These are phyloP conservation scores for Allium fistulosum DNA, from an alignment of 106 monocot genomes.

Conservation along the genomic window DNA sequence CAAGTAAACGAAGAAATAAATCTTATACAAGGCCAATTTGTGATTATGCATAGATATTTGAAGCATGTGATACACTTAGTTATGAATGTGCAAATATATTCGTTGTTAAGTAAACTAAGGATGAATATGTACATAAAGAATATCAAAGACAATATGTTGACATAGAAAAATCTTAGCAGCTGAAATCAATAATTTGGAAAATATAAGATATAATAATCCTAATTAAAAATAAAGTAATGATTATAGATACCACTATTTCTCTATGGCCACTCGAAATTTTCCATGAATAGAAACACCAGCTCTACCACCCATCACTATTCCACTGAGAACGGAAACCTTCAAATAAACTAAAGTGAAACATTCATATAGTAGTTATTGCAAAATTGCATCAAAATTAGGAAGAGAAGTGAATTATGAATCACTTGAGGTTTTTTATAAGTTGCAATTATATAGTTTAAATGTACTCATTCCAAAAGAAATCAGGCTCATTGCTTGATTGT, in stretches of 20 bases:
- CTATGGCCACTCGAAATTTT: slow-evolving; percentile 83
- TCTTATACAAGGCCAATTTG: neutral
- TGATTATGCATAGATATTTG: neutral
- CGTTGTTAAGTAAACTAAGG: no score
- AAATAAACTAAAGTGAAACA: neutral
- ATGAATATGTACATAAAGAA: no score
- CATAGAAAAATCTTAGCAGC: no score
- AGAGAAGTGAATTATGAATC: neutral
- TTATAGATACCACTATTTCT: slow-evolving; percentile 45
- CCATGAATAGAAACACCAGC: slow-evolving; percentile 97
- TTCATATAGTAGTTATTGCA: neutral
- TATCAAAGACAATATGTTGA: no score
- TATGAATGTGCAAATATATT: no score
- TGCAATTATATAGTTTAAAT: slow-evolving; percentile 81
- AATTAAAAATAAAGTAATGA: no score
- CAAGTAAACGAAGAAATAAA: neutral
- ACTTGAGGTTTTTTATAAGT: slow-evolving; percentile 94
- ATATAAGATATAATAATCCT: no score
- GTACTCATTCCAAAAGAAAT: slow-evolving; percentile 77
- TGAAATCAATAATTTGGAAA: no score
- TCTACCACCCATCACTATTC: slow-evolving; percentile 92
- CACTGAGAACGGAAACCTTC: slow-evolving; percentile 88
- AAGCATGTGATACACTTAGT: neutral
- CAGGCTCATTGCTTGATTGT: slow-evolving; percentile 54
- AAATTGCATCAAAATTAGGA: neutral